A percentile compares a stretch with the other conserved stretches of the same genome.
phyloP scores from a whole-genome alignment of 192 early-diverging fungal species.

The Gigaspora rosea region DNA sequence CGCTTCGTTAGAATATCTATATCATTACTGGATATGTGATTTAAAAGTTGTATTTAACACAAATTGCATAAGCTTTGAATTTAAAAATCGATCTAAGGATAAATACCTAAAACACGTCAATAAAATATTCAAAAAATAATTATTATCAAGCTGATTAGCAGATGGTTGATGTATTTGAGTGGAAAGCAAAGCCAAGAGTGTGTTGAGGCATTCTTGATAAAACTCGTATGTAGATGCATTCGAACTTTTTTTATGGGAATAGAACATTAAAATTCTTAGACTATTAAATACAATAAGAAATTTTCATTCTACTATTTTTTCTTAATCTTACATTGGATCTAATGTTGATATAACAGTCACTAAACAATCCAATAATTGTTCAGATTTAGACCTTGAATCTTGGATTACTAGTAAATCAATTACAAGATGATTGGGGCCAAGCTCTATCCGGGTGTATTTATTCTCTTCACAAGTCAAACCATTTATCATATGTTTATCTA shows the following conservation, averaged over 20 bases:
- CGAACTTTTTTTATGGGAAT: slow-evolving; percentile 35
- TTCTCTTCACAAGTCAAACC: slow-evolving; percentile 35
- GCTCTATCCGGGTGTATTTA: slow-evolving; percentile 38
- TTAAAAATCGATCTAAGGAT: too few species aligned
- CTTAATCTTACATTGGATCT: slow-evolving; percentile 52
- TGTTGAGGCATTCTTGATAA: slow-evolving; percentile 66
- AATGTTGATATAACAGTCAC: slow-evolving; percentile 56
- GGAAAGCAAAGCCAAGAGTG: slow-evolving; percentile 61
- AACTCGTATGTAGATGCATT: slow-evolving; percentile 62
- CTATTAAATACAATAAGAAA: background rate
- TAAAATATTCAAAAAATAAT: slow-evolving; percentile 72
- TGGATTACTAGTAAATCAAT: slow-evolving; percentile 43
- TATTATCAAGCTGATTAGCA: slow-evolving; percentile 42
- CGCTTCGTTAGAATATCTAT: slow-evolving; percentile 5
- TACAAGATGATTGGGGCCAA: slow-evolving; percentile 45
- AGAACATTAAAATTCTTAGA: background rate
- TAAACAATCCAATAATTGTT: slow-evolving; percentile 59
- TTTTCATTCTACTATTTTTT: background rate
- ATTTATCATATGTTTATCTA: background rate
- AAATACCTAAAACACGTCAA: slow-evolving; percentile 57
- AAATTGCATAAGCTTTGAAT: too few species aligned
- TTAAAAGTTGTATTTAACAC: too few species aligned
- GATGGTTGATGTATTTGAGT: slow-evolving; percentile 58
- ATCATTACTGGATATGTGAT: background rate
- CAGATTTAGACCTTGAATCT: slow-evolving; percentile 53